phyloP scores from a whole-genome alignment of 257 asterid species.

The Forsythia viridissima region DNA sequence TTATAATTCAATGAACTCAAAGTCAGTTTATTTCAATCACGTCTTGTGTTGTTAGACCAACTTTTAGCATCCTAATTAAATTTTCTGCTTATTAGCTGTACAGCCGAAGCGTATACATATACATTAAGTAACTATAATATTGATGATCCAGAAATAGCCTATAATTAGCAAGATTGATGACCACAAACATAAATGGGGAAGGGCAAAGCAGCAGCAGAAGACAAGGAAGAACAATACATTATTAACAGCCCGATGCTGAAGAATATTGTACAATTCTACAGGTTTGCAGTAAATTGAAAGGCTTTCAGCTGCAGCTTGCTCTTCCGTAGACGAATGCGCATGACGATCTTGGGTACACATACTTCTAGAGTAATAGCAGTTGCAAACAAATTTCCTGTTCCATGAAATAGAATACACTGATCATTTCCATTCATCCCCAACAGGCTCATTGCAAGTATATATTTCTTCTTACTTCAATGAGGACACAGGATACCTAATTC shows the following conservation, averaged over 20 bases:
- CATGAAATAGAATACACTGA: conserved; percentile 40
- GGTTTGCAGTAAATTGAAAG: conserved; percentile 94
- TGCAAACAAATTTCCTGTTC: conserved; percentile 70
- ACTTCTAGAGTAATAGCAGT: conserved; percentile 79
- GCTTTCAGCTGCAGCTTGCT: conserved; percentile 91
- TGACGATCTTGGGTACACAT: conserved; percentile 94
- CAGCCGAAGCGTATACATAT: neutral
- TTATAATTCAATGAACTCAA: too few species aligned
- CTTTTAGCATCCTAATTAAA: too few species aligned
- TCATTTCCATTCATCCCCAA: conserved; percentile 28
- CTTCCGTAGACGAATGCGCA: conserved; percentile 81
- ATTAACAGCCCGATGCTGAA: conserved; percentile 82
- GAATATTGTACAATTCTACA: conserved; percentile 88
- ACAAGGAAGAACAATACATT: conserved; percentile 48
- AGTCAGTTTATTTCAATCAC: too few species aligned
- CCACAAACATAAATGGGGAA: neutral
- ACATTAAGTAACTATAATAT: conserved; percentile 1
- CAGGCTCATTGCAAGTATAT: conserved; percentile 21
- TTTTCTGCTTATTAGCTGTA: conserved; percentile 1
- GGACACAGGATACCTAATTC: conserved; percentile 28
- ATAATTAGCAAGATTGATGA: neutral
- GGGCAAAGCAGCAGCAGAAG: neutral
- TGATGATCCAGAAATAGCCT: conserved; percentile 15
- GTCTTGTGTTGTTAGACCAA: too few species aligned
- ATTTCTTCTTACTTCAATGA: conserved; percentile 3